Percentiles rank a stretch among this genome's conserved stretches.
Evolutionary conservation across 1,284 basidiomycete species (phyloP).

Genomic region (Sutorius eximius): DNA sequence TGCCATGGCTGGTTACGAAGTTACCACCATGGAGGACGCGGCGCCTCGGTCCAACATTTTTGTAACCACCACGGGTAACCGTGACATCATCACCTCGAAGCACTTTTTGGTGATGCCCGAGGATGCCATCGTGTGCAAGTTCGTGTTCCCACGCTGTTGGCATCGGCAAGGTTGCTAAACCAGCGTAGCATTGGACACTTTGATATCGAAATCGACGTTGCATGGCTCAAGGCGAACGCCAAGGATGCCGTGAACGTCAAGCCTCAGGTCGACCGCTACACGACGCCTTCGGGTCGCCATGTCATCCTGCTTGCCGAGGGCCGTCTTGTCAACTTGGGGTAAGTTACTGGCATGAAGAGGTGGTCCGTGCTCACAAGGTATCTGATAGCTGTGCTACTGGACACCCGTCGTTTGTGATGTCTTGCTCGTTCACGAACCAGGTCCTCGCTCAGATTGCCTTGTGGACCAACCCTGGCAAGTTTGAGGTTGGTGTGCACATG

Average conservation of each 20-base stretch:
- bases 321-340: slow-evolving; percentile 98
- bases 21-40: slow-evolving; percentile 97
- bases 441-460: slow-evolving; percentile 98
- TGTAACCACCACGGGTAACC: slow-evolving; percentile 98
- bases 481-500: slow-evolving; percentile 94
- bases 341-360: slow-evolving; percentile 34
- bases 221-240: slow-evolving; percentile 97
- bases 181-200: slow-evolving; percentile 95
- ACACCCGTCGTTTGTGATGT: slow-evolving; percentile 98
- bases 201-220: slow-evolving; percentile 98
- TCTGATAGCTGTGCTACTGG: slow-evolving; percentile 73
- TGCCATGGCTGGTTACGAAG: slow-evolving; percentile 99
- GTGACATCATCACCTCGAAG: slow-evolving; percentile 93
- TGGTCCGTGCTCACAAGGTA: slow-evolving; percentile 2
- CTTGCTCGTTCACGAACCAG: slow-evolving; percentile 99
- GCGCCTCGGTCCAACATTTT: slow-evolving; percentile 90
- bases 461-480: slow-evolving; percentile 89
- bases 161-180: slow-evolving; percentile 24
- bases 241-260: slow-evolving; percentile 89
- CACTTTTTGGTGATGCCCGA: slow-evolving; percentile 97
- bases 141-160: slow-evolving; percentile 32
- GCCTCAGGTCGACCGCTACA: slow-evolving; percentile 99
- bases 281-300: slow-evolving; percentile 88
- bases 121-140: slow-evolving; percentile 99
- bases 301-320: slow-evolving; percentile 98